A percentile compares a stretch with the other conserved stretches of the same genome.
Conservation (phyloP, 2,329 filamentous ascomycete species). For the Cadophora sp. region DNA sequence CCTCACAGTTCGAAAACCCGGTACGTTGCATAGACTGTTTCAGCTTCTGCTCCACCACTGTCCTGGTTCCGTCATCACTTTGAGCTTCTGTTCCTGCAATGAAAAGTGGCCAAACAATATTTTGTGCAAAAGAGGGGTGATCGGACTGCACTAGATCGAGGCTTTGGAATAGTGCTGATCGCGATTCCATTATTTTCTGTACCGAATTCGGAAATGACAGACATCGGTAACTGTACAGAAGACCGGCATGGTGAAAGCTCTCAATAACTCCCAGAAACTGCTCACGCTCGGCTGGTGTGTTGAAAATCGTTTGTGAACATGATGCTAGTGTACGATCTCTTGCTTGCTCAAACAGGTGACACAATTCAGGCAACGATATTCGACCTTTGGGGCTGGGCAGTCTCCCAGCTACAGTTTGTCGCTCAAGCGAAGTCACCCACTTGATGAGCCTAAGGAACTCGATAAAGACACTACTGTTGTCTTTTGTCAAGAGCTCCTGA, state of each 20-base stretch:
- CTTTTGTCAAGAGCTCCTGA: not conserved
- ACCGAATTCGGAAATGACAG: not conserved
- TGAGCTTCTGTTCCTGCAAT: not conserved
- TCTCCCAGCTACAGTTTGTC: not conserved
- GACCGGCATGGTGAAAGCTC: not conserved
- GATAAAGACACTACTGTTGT: not conserved
- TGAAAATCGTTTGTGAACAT: not conserved
- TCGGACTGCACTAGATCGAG: not conserved
- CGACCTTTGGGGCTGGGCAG: not conserved
- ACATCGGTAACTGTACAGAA: not conserved
- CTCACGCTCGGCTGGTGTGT: not conserved
- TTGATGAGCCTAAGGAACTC: not conserved
- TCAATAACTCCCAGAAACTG: not conserved
- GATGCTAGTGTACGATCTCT: not conserved
- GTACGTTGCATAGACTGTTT: not conserved
- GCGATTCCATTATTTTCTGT: not conserved
- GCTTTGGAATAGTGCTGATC: not conserved
- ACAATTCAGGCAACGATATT: not conserved
- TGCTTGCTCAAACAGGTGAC: not conserved
- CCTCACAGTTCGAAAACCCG: not conserved
- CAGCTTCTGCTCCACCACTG: not conserved
- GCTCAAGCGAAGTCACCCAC: not conserved
- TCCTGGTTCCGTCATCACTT: not conserved
- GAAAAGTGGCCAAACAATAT: not conserved
- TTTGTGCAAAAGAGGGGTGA: not conserved